A percentile compares a stretch with the other conserved stretches of the same genome.
Evolutionary conservation across 768 basidiomycete species (phyloP).

Genomic region (Coprinellus aureogranulatus): DNA sequence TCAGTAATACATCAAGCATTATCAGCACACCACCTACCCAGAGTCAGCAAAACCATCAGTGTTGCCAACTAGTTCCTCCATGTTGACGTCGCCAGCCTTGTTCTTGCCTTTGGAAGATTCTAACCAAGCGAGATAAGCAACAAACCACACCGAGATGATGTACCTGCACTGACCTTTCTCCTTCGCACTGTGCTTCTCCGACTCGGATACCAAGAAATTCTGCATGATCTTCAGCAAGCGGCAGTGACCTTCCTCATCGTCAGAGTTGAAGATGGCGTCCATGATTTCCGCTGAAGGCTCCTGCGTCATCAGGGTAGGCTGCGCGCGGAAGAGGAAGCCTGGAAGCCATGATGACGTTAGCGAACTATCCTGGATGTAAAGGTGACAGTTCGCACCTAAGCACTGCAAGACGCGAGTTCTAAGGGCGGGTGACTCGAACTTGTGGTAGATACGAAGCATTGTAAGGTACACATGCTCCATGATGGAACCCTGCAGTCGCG

Average conservation of each 20-base stretch:
- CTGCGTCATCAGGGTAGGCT: slow-evolving; percentile 87
- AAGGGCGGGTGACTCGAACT: slow-evolving; percentile 54
- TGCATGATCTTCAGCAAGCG: slow-evolving; percentile 85
- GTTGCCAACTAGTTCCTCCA: slow-evolving; percentile 93
- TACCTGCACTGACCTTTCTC: slow-evolving; percentile 53
- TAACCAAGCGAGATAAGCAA: slow-evolving; percentile 13
- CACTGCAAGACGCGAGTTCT: slow-evolving; percentile 80
- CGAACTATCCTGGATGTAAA: neutral
- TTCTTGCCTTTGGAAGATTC: slow-evolving; percentile 43
- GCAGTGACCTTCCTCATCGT: slow-evolving; percentile 68
- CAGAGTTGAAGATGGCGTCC: slow-evolving; percentile 81
- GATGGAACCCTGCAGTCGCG: slow-evolving; percentile 56
- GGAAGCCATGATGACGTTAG: neutral
- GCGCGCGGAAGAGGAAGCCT: slow-evolving; percentile 92
- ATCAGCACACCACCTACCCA: slow-evolving; percentile 56
- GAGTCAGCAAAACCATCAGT: slow-evolving; percentile 96
- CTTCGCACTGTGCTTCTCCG: slow-evolving; percentile 69
- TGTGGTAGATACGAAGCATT: slow-evolving; percentile 71
- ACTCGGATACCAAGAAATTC: slow-evolving; percentile 85
- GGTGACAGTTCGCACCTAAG: slow-evolving; percentile 51
- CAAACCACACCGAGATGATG: neutral
- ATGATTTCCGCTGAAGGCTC: slow-evolving; percentile 79
- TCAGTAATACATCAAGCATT: slow-evolving; percentile 3
- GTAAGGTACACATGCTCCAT: slow-evolving; percentile 80
- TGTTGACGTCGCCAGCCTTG: slow-evolving; percentile 62